Base-by-base conservation (phyloP, 768 basidiomycete genomes). In the Pholiota conissans region DNA sequence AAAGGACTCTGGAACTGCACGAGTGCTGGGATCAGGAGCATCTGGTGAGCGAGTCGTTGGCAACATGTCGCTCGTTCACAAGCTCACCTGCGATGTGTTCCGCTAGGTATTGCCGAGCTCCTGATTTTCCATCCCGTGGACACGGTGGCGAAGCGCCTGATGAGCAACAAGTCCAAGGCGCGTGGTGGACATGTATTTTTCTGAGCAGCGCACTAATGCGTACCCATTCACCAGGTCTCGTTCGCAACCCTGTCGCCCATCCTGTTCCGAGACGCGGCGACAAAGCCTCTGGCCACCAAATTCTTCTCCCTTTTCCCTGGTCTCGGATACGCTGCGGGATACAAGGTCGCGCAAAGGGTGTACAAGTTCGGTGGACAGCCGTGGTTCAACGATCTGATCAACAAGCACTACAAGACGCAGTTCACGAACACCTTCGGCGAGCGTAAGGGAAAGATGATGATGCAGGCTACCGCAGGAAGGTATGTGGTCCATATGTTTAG, bases 341-440 rank as follows among this genome's bases (percentile, higher is more conserved):
- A 98, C 86, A 99, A 98, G 73, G 76, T 98, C 67, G 75, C 93
- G 0, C 95, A 98, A 74, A 85, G 95, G 51, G 83, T 93, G 66
- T 96, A 95, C 86, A 99, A 97, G 76, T 99, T 98, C 67, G 96
- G 96, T 60, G 96, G 96, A 5, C 96, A 99, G 75, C 96, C 96
- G 13, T 98, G 87, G 83, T 97, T 98, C 75, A 90, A 94, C 75
- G 97, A 98, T 76, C 65, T 95, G 69, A 87, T 99, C 72, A 81
- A 81, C 62, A 84, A 82, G 66, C 80, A 95, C 74, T 93, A 89
- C 79, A 91, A 90, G 72, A 77, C 81, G n/a, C 68, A 78, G 52
- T 97, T 96, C 76, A 90, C 85, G 54, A 87, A 84, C 67, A 74
- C 82, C 1, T 96, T 98, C 71, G 96, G 96, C 8, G 94, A 96